phyloP scores from a whole-genome alignment of 1,139 yeast genomes.

The Taphrina betulina region DNA sequence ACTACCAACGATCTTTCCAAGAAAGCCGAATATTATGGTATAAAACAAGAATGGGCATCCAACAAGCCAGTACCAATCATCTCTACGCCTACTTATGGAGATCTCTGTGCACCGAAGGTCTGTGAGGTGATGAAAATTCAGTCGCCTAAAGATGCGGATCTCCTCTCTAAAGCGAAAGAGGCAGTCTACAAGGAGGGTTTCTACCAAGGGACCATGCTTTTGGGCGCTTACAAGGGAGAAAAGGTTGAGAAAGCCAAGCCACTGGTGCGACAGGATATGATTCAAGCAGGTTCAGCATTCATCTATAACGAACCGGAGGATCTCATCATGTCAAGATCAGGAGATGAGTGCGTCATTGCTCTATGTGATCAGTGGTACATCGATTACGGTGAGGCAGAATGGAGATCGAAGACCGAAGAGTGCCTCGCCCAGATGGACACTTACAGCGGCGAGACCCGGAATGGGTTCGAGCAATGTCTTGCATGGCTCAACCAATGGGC shows the following conservation, averaged over 20 bases:
- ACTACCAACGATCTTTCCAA: conserved; percentile 78
- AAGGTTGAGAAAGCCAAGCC: conserved; percentile 90
- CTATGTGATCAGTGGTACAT: conserved; percentile 98
- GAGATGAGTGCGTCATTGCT: conserved; percentile 95
- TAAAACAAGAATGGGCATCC: conserved; percentile 83
- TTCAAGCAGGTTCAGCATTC: conserved; percentile 76
- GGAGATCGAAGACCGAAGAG: conserved; percentile 85
- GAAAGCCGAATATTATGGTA: conserved; percentile 88
- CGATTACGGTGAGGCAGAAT: conserved; percentile 92
- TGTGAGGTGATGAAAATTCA: conserved; percentile 86
- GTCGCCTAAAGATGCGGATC: conserved; percentile 88
- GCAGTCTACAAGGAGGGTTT: conserved; percentile 94
- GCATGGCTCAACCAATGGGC: conserved; percentile 99
- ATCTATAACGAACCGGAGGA: conserved; percentile 94
- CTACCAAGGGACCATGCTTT: conserved; percentile 79
- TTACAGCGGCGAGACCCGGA: conserved; percentile 77
- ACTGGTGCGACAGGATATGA: conserved; percentile 76
- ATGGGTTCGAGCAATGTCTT: conserved; percentile 90
- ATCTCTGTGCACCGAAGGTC: conserved; percentile 78
- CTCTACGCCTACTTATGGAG: conserved; percentile 82
- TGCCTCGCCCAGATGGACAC: conserved; percentile 77
- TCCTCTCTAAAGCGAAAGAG: conserved; percentile 90
- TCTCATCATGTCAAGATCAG: conserved; percentile 85
- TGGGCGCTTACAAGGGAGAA: conserved; percentile 83
- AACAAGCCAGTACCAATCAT: conserved; percentile 72